Conservation (phyloP, 371 early-diverging fungal species). For the Batrachochytrium dendrobatidis region DNA sequence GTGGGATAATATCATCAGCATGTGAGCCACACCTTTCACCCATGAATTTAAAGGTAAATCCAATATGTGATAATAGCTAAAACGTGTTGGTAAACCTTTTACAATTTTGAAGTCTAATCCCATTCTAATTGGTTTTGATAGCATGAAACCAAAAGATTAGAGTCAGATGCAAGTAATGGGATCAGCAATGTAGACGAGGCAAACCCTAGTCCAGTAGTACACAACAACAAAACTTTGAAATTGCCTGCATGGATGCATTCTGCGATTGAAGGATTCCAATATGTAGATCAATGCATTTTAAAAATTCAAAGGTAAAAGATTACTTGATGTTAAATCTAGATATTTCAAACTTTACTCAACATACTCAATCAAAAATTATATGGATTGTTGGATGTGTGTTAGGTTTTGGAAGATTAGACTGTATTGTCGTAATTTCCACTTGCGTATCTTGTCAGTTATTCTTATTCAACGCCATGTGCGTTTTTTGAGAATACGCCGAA, state of each 20-base stretch:
- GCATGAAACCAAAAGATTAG: neutral
- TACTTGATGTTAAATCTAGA: neutral
- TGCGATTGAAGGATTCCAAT: neutral
- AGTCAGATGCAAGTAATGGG: neutral
- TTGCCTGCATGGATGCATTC: neutral
- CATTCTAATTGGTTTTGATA: no score
- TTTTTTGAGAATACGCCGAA: neutral
- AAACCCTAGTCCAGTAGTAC: neutral
- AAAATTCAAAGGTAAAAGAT: neutral
- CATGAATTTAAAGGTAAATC: no score
- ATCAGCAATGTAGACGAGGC: neutral
- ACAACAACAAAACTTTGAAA: neutral
- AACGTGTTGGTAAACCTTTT: no score
- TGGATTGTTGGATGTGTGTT: neutral
- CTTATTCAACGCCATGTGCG: neutral
- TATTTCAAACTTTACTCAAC: neutral
- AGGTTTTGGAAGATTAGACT: neutral
- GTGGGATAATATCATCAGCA: no score
- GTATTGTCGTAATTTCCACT: slow-evolving; percentile 1
- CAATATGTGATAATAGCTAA: no score
- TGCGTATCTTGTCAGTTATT: neutral
- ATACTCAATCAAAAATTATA: neutral
- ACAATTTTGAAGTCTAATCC: no score
- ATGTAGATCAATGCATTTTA: neutral
- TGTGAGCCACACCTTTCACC: no score